Conservation (phyloP, 345 rosid species). For the Dovyalis caffra region DNA sequence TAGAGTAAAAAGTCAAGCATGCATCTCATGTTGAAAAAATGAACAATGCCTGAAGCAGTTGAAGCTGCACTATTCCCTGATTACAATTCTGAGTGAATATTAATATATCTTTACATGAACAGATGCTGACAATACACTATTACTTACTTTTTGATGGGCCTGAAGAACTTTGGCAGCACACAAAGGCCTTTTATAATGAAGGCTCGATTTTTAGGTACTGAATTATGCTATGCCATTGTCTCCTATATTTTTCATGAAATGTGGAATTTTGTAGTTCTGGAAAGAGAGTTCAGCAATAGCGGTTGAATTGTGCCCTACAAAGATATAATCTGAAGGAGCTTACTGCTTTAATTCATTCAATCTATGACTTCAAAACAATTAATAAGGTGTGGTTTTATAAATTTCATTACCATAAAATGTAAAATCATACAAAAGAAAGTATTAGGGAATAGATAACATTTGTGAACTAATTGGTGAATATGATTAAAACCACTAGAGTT, state of each 20-base stretch:
- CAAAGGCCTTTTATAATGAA: conserved; percentile 63
- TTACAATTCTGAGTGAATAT: not conserved
- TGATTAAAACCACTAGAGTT: too few species aligned
- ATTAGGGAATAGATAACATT: too few species aligned
- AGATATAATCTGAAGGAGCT: too few species aligned
- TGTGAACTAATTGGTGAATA: too few species aligned
- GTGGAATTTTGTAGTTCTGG: not conserved
- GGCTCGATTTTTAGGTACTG: conserved; percentile 70
- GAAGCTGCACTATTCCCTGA: not conserved
- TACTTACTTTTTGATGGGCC: conserved; percentile 86
- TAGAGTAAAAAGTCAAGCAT: not conserved
- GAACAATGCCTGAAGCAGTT: not conserved
- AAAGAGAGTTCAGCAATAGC: not conserved
- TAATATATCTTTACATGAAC: conserved; percentile 21
- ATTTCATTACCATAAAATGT: too few species aligned
- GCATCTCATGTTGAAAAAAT: not conserved
- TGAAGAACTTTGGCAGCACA: conserved; percentile 78
- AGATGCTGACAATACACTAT: conserved; percentile 96
- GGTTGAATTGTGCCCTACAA: too few species aligned
- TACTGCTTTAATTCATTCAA: too few species aligned
- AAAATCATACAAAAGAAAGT: too few species aligned
- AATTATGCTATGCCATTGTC: not conserved
- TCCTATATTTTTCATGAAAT: not conserved
- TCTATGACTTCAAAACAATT: too few species aligned
- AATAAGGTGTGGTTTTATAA: too few species aligned